Conservation (phyloP, 495 filamentous ascomycete genomes). For the Glonium stellatum region DNA sequence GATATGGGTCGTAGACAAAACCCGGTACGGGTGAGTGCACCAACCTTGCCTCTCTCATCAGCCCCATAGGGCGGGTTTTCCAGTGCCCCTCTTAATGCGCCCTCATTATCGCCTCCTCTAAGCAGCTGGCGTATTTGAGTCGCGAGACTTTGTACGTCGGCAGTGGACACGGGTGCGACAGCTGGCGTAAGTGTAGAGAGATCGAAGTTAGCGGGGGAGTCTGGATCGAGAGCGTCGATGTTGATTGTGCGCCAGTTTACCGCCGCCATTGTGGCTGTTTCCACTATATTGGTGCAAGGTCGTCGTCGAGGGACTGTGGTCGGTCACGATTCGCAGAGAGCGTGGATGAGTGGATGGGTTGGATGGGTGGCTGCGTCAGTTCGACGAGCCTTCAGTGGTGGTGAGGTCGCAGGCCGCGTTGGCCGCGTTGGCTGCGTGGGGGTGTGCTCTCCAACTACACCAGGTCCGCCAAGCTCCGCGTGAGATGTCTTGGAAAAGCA, state of each 20-base stretch:
- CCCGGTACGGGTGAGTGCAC: constrained; percentile 10
- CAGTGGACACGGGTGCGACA: constrained; percentile 57
- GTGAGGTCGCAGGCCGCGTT: neutral
- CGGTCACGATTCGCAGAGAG: neutral
- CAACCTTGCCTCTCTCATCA: constrained; percentile 65
- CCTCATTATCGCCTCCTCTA: constrained; percentile 75
- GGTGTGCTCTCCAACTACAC: too few species aligned
- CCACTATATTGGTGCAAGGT: constrained; percentile 15
- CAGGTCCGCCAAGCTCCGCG: neutral
- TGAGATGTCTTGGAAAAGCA: too few species aligned
- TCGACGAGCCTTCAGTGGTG: neutral
- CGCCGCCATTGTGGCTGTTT: constrained; percentile 45
- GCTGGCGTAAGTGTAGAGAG: constrained; percentile 67
- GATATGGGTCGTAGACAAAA: constrained; percentile 4
- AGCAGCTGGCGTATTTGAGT: constrained; percentile 78
- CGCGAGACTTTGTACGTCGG: constrained; percentile 65
- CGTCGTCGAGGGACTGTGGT: neutral
- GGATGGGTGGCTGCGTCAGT: constrained; percentile 3
- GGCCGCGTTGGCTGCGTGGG: neutral
- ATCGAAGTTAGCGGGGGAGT: constrained; percentile 81
- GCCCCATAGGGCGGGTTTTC: constrained; percentile 69
- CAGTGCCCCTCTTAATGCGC: constrained; percentile 68
- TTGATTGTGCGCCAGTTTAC: constrained; percentile 88
- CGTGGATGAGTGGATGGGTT: too few species aligned
- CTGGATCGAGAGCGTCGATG: constrained; percentile 83